Percentiles rank a stretch among this genome's conserved stretches.
phyloP scores from a whole-genome alignment of 108 stramenopile species.

The Pseudonitzschia pungens region DNA sequence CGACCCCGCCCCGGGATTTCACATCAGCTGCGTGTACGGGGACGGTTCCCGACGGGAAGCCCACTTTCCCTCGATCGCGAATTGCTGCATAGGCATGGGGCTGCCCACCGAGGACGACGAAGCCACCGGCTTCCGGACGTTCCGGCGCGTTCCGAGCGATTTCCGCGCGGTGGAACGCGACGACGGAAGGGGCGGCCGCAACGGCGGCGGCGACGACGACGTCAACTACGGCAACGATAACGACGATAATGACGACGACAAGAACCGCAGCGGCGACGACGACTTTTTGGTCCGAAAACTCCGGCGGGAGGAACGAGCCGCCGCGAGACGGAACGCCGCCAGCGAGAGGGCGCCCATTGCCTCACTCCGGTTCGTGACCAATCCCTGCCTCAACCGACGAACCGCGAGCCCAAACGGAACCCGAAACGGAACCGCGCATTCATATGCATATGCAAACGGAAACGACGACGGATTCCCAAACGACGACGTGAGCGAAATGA shows the following conservation, averaged over 20 bases:
- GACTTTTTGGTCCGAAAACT: conserved; percentile 8
- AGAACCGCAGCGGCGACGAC: not conserved
- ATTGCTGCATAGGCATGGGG: not conserved
- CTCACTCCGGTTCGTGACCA: not conserved
- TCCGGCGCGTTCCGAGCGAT: not conserved
- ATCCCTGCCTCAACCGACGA: not conserved
- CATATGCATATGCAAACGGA: not conserved
- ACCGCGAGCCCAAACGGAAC: not conserved
- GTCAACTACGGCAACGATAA: not conserved
- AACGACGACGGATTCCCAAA: not conserved
- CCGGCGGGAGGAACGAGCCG: not conserved
- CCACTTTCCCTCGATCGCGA: not conserved
- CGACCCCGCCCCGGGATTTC: not conserved
- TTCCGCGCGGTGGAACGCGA: not conserved
- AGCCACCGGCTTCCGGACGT: not conserved
- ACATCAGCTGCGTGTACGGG: conserved; percentile 2
- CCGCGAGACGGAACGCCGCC: not conserved
- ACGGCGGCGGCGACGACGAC: not conserved
- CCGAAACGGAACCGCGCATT: not conserved
- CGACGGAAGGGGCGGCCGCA: not conserved
- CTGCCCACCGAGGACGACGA: not conserved
- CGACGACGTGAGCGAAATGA: conserved; percentile 22
- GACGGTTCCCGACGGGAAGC: not conserved
- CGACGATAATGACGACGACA: not conserved
- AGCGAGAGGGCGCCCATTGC: not conserved